Evolutionary conservation across 345 rosid genomes (phyloP).

Genomic region (Theobroma cacao): DNA sequence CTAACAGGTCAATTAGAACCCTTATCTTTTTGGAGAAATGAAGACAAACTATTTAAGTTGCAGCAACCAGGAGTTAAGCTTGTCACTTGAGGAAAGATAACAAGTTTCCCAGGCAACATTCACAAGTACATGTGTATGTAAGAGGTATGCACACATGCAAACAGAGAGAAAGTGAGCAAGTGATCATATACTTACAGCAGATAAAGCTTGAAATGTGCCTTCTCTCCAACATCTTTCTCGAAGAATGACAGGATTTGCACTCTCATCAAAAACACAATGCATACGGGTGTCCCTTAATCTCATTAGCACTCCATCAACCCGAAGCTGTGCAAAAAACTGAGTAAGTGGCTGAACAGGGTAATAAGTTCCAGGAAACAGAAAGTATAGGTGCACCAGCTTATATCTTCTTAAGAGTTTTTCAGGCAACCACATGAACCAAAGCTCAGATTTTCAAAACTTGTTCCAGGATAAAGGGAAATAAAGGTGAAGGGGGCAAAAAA

Average conservation of each 20-base stretch:
- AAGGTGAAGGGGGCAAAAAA: neutral
- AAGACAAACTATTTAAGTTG: neutral
- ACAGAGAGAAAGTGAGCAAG: neutral
- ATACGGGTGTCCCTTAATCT: constrained; percentile 92
- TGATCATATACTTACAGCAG: constrained; percentile 57
- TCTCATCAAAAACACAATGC: constrained; percentile 62
- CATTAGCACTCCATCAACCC: constrained; percentile 97
- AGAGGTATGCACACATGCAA: neutral
- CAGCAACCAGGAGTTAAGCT: neutral
- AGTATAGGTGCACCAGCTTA: neutral
- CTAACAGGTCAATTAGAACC: no score
- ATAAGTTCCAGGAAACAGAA: neutral
- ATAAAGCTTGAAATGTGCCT: constrained; percentile 64
- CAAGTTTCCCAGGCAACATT: neutral
- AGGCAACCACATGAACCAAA: neutral
- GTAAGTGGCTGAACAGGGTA: constrained; percentile 10
- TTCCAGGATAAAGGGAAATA: neutral
- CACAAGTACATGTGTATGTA: neutral
- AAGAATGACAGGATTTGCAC: constrained; percentile 51
- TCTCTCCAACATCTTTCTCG: constrained; percentile 96
- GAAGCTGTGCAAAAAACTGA: constrained; percentile 51
- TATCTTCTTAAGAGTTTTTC: neutral
- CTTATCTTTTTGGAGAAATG: neutral
- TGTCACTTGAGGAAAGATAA: neutral
- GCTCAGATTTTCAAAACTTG: neutral